Evolutionary conservation across 2,329 filamentous ascomycete genomes (phyloP).

Genomic region (Fusarium albosuccineum): DNA sequence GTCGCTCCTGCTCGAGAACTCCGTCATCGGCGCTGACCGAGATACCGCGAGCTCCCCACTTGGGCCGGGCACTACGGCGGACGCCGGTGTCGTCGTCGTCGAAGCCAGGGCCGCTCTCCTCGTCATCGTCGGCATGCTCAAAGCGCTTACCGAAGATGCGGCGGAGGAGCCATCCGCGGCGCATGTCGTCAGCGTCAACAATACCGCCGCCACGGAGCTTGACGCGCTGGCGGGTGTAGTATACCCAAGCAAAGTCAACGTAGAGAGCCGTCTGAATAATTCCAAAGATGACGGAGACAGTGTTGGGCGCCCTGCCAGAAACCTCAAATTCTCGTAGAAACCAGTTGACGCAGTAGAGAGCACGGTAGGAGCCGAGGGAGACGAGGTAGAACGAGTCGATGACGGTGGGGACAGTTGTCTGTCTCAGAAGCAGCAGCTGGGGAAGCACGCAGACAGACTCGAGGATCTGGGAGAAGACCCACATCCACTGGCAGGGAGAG

Average conservation of each 20-base stretch:
- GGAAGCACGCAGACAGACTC: constrained; percentile 93
- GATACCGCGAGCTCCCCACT: constrained; percentile 75
- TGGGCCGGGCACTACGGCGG: constrained; percentile 57
- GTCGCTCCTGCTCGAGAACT: constrained; percentile 64
- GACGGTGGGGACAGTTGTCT: constrained; percentile 95
- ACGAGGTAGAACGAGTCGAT: constrained; percentile 97
- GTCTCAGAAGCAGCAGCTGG: constrained; percentile 89
- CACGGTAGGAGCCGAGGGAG: constrained; percentile 87
- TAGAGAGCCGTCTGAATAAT: constrained; percentile 91
- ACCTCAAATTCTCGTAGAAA: constrained; percentile 75
- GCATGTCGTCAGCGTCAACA: constrained; percentile 90
- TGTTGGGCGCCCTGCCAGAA: constrained; percentile 71
- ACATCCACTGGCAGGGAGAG: constrained; percentile 71
- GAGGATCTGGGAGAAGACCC: constrained; percentile 91
- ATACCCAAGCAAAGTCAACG: constrained; percentile 96
- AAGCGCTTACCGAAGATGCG: constrained; percentile 77
- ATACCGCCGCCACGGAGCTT: constrained; percentile 90
- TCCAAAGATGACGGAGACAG: constrained; percentile 86
- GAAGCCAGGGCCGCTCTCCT: constrained; percentile 68
- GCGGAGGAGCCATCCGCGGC: constrained; percentile 85
- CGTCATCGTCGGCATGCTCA: constrained; percentile 68
- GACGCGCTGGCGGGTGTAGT: constrained; percentile 91
- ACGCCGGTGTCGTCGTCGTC: constrained; percentile 51
- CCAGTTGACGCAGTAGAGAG: constrained; percentile 93
- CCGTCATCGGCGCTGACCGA: constrained; percentile 76